Base-by-base conservation (phyloP, 2,329 filamentous ascomycete species). In the Beauveria sp. region DNA sequence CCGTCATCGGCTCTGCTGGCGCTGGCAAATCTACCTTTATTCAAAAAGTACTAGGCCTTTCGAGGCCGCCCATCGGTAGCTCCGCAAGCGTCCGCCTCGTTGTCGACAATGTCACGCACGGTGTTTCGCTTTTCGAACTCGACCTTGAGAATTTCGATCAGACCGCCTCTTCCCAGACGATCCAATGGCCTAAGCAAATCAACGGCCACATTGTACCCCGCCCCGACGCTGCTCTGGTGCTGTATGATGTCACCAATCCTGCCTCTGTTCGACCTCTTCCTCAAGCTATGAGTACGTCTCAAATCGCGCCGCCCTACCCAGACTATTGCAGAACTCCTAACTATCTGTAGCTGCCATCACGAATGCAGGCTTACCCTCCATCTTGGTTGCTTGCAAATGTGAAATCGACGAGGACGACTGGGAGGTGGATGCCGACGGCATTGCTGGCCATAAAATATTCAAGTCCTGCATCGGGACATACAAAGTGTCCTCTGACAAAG, bases 301-400 rank as follows among this genome's bases (percentile, higher is more conserved):
- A 28, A 37, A 26, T 30, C 52, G 48, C 67, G 61, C 24, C 62
- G 14, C 56, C 34, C 20, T 55, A 30, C 26, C 52, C 40, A 34
- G 18, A 48, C n/a, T 26, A 24, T 43, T 30, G 48, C 34, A 62
- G 22, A 7, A 22, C 61, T 66, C 46, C 66, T 62, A 34, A 54
- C 50, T 26, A 4, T 52, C 59, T 55, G 68, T 72, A 96, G 92
- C 85, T 76, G 87, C 88, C 47, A 80, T 96, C 56, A 83, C 85
- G 62, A 88, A 87, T 67, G 86, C 88, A 20, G 81, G 82, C 26
- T 76, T 96, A 44, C 91, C 92, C 9, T 89, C 88, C 58, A 82
- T 93, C 64, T 82, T 97, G 47, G 90, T 96, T 56, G 91, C 91
- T 60, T 93, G 88, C 73, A 97, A 97, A 79, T 96, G 91, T 77